Evolutionary conservation across 192 early-diverging fungal species (phyloP).

Genomic region (Podila epicladia): DNA sequence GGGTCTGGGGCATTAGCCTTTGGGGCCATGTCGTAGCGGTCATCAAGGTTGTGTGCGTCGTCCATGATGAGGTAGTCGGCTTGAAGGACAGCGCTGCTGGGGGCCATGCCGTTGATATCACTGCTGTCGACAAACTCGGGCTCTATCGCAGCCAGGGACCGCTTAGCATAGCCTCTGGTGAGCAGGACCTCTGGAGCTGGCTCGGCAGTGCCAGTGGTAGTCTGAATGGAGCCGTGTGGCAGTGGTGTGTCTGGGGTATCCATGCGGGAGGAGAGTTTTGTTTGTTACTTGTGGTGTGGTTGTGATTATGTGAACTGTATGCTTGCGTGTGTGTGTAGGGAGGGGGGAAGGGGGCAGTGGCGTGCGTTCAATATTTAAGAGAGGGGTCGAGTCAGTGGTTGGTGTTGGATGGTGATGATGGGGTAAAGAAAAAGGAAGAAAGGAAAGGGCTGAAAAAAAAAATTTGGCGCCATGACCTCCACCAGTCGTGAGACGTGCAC

Average conservation of each 20-base stretch:
- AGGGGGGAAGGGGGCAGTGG: no score
- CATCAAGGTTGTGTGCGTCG: conserved; percentile 15
- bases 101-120: conserved; percentile 33
- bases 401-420: neutral
- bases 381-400: neutral
- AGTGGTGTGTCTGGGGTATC: neutral
- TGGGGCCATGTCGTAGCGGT: conserved; percentile 19
- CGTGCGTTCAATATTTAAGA: neutral
- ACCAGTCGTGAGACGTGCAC: no score
- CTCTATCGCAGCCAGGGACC: conserved; percentile 34
- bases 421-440: neutral
- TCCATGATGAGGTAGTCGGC: conserved; percentile 32
- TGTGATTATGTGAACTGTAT: neutral
- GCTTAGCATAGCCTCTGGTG: conserved; percentile 19
- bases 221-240: neutral
- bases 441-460: neutral
- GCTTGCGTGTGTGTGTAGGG: neutral
- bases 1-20: neutral
- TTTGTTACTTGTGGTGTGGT: neutral
- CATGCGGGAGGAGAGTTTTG: neutral
- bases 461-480: neutral
- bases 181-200: conserved; percentile 21
- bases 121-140: conserved; percentile 38
- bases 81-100: conserved; percentile 29
- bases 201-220: neutral